Evolutionary conservation across 306 rosid species (phyloP).

Genomic region (Dryas octopetala): DNA sequence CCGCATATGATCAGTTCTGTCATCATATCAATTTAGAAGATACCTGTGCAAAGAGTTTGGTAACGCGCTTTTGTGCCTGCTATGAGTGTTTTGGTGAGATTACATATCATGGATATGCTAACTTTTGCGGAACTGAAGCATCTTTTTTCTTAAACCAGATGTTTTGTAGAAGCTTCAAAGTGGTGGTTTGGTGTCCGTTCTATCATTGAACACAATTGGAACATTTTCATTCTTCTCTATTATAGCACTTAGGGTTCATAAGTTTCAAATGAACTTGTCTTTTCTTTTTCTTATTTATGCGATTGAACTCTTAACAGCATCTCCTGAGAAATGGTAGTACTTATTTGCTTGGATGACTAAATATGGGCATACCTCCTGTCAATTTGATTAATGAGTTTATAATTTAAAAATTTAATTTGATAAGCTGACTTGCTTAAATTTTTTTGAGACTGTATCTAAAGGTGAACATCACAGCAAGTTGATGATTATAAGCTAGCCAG

Average conservation of each 20-base stretch:
- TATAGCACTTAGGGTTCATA: not conserved
- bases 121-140: slow-evolving; percentile 5
- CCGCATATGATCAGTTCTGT: slow-evolving; percentile 6
- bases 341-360: not conserved
- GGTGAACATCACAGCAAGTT: not conserved
- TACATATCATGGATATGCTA: not conserved
- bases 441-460: not conserved
- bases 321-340: not conserved
- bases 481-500: not conserved
- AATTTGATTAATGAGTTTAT: too few relatives aligned
- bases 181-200: not conserved
- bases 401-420: too few relatives aligned
- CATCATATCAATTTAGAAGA: slow-evolving; percentile 9
- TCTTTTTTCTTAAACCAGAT: not conserved
- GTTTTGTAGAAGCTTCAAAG: not conserved
- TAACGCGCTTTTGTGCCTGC: not conserved
- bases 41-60: slow-evolving; percentile 12
- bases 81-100: not conserved
- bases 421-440: too few relatives aligned
- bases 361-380: not conserved
- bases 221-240: too few relatives aligned
- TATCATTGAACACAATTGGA: not conserved
- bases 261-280: too few relatives aligned
- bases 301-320: not conserved
- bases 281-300: too few relatives aligned